Conservation (phyloP, 139 green algal species). For the Tetradesmus obliquus region DNA sequence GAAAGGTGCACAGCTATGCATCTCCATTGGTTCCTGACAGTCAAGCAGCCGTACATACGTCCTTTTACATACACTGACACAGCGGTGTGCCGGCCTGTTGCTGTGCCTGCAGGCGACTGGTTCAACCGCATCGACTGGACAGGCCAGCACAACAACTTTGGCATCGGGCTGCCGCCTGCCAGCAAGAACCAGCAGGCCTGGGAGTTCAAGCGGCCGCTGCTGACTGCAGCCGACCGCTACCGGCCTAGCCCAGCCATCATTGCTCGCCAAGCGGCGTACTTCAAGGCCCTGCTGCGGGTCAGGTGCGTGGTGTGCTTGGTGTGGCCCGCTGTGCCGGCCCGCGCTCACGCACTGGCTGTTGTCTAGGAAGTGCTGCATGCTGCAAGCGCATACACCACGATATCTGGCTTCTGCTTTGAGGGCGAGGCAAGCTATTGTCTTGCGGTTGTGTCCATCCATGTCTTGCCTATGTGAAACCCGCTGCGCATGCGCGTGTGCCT, state of each 20-base stretch:
- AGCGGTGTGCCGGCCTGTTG: too few relatives aligned
- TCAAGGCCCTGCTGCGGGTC: constrained; percentile 48
- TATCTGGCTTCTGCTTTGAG: too few relatives aligned
- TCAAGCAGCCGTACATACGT: too few relatives aligned
- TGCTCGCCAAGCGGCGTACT: constrained; percentile 15
- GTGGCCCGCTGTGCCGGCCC: not conserved
- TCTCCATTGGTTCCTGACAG: too few relatives aligned
- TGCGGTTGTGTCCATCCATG: too few relatives aligned
- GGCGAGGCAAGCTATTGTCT: too few relatives aligned
- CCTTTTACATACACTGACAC: too few relatives aligned
- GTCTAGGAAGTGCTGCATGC: not conserved
- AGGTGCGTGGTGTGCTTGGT: not conserved
- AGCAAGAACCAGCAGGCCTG: constrained; percentile 86
- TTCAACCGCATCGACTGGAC: constrained; percentile 89
- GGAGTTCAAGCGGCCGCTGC: constrained; percentile 69
- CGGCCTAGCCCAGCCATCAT: constrained; percentile 46
- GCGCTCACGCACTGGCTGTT: too few relatives aligned
- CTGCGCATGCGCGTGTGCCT: not conserved
- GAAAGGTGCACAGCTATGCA: not conserved
- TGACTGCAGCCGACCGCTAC: constrained; percentile 58
- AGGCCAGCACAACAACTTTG: constrained; percentile 84
- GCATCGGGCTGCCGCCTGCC: constrained; percentile 70
- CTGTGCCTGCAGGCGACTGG: too few relatives aligned
- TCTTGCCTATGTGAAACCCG: too few relatives aligned
- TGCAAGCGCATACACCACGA: not conserved